These are phyloP conservation scores for Yarrowia phangngaensis DNA, from an alignment of 805 yeast genomes.

Conservation along the genomic window DNA sequence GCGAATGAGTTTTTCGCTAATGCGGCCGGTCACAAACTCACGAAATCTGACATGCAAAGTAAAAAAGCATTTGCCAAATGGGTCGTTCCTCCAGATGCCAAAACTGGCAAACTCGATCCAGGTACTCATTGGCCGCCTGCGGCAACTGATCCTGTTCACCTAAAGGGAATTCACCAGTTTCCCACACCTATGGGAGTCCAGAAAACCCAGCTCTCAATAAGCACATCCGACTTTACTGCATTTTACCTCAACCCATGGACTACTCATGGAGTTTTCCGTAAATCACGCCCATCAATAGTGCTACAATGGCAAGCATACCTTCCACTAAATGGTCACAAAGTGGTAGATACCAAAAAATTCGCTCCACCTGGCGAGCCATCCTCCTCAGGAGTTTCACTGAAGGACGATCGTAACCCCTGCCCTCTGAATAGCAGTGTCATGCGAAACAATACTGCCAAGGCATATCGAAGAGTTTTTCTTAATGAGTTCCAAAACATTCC, in stretches of 20 bases:
- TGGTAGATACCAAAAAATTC: neutral
- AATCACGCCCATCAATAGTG: neutral
- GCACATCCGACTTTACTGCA: neutral
- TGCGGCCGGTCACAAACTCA: neutral
- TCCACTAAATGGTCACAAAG: neutral
- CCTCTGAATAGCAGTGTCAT: neutral
- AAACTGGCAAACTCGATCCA: constrained; percentile 4
- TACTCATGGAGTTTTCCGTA: neutral
- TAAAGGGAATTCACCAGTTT: constrained; percentile 1
- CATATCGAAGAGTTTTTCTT: neutral
- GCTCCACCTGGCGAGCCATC: neutral
- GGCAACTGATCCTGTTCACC: neutral
- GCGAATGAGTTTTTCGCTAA: constrained; percentile 3
- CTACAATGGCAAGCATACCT: neutral
- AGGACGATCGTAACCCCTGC: neutral
- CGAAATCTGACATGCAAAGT: neutral
- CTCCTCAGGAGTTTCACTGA: neutral
- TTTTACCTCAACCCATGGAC: constrained; percentile 5
- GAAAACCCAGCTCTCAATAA: neutral
- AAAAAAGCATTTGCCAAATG: neutral
- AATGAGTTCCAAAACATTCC: constrained; percentile 11
- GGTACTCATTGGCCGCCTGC: constrained; percentile 3
- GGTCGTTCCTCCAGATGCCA: neutral
- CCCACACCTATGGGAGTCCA: neutral
- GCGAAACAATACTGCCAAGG: neutral